Conservation (phyloP, 1,139 yeast species). For the Diutina catenulata region DNA sequence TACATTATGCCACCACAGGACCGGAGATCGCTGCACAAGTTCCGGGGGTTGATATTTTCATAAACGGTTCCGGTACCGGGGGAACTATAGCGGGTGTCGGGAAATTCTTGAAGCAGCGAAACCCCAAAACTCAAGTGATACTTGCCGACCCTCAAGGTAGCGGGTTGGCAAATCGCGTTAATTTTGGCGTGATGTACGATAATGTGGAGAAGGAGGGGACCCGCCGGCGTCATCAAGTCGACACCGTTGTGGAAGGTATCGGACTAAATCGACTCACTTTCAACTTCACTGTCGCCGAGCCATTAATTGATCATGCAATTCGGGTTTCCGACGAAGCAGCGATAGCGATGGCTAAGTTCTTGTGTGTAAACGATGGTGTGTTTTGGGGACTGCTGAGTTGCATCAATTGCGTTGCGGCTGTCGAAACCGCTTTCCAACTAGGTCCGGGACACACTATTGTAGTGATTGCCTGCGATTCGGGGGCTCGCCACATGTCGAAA, state of each 20-base stretch:
- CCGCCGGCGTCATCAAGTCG: constrained; percentile 90
- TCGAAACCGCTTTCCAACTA: constrained; percentile 43
- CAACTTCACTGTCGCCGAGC: constrained; percentile 66
- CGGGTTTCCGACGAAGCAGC: constrained; percentile 76
- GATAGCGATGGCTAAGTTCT: constrained; percentile 71
- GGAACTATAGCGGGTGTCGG: constrained; percentile 90
- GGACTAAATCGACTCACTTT: constrained; percentile 81
- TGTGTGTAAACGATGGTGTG: constrained; percentile 75
- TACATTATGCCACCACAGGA: constrained; percentile 76
- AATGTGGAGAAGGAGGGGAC: constrained; percentile 84
- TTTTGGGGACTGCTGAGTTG: constrained; percentile 91
- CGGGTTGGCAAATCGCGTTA: constrained; percentile 76
- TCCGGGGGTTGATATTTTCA: constrained; percentile 57
- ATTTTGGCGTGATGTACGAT: constrained; percentile 90
- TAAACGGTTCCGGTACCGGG: constrained; percentile 66
- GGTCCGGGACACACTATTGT: constrained; percentile 66
- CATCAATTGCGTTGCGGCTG: constrained; percentile 86
- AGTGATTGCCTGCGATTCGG: constrained; percentile 89
- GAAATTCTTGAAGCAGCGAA: constrained; percentile 46
- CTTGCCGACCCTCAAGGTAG: constrained; percentile 96
- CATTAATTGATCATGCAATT: constrained; percentile 63
- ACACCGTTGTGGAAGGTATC: constrained; percentile 87
- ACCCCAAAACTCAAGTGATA: constrained; percentile 28
- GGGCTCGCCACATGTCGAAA: constrained; percentile 78
- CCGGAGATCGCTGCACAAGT: constrained; percentile 79